Percentiles rank a stretch among this genome's conserved stretches.
These are phyloP conservation scores for Tulasnella sp. DNA, from an alignment of 768 basidiomycete species.

Conservation along the genomic window DNA sequence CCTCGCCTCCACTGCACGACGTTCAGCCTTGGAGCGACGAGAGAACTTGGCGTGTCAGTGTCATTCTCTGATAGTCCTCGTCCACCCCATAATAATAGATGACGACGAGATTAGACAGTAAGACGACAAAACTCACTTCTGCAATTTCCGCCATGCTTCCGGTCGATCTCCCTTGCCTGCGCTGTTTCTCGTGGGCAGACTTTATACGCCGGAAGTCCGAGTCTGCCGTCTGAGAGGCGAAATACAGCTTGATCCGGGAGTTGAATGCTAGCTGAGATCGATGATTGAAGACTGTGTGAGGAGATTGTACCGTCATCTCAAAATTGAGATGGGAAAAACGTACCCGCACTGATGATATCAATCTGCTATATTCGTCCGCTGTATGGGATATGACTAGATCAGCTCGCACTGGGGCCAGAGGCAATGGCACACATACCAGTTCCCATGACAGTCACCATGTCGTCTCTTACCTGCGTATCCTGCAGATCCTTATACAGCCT, in stretches of 20 bases:
- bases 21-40: constrained; percentile 54
- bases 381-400: constrained; percentile 10
- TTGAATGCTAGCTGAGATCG: constrained; percentile 66
- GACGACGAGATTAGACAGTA: background rate
- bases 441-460: constrained; percentile 68
- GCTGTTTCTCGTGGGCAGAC: constrained; percentile 68
- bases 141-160: constrained; percentile 67
- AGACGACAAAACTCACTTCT: constrained; percentile 48
- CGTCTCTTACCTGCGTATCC: constrained; percentile 64
- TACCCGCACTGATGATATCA: constrained; percentile 79
- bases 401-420: background rate
- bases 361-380: constrained; percentile 88
- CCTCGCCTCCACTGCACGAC: constrained; percentile 68
- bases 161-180: constrained; percentile 59
- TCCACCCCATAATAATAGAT: background rate
- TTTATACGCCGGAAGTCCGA: constrained; percentile 60
- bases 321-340: constrained; percentile 24
- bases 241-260: constrained; percentile 73
- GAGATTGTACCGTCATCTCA: background rate
- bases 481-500: constrained; percentile 62
- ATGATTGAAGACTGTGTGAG: background rate
- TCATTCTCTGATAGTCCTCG: background rate
- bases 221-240: constrained; percentile 72
- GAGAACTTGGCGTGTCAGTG: constrained; percentile 12
- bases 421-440: too few relatives aligned